A percentile compares a stretch with the other conserved stretches of the same genome.
These are phyloP conservation scores for Rhododendron mucronatum DNA, from an alignment of 148 eudicot genomes.

Conservation along the genomic window DNA sequence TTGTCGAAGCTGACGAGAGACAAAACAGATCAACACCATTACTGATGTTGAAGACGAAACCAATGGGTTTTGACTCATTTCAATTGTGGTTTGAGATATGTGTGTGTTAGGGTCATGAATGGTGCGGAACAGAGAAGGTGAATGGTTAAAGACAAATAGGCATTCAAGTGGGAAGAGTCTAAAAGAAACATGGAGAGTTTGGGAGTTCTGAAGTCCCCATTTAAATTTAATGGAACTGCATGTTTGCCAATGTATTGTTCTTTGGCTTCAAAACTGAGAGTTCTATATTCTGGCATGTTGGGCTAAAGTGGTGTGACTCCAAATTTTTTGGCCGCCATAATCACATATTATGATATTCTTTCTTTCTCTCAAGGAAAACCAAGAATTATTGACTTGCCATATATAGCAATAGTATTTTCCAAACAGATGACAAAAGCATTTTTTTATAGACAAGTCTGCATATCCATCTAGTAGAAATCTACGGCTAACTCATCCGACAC, in stretches of 20 bases:
- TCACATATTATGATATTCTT: neutral
- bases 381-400: neutral
- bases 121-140: neutral
- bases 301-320: neutral
- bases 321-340: neutral
- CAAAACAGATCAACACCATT: no score
- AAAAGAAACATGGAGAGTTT: neutral
- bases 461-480: neutral
- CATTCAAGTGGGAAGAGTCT: neutral
- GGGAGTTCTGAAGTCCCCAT: neutral
- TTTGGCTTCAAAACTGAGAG: neutral
- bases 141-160: neutral
- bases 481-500: neutral
- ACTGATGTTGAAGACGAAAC: no score
- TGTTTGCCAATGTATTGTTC: neutral
- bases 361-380: neutral
- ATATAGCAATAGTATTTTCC: neutral
- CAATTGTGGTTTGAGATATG: neutral
- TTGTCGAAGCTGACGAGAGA: no score
- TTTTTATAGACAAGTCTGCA: neutral
- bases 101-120: neutral
- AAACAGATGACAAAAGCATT: neutral
- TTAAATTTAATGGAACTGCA: neutral
- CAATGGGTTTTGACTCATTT: neutral
- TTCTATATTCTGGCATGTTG: neutral